A percentile compares a stretch with the other conserved stretches of the same genome.
These are phyloP conservation scores for Nemania sp. DNA, from an alignment of 2,329 filamentous ascomycete species.

Conservation along the genomic window DNA sequence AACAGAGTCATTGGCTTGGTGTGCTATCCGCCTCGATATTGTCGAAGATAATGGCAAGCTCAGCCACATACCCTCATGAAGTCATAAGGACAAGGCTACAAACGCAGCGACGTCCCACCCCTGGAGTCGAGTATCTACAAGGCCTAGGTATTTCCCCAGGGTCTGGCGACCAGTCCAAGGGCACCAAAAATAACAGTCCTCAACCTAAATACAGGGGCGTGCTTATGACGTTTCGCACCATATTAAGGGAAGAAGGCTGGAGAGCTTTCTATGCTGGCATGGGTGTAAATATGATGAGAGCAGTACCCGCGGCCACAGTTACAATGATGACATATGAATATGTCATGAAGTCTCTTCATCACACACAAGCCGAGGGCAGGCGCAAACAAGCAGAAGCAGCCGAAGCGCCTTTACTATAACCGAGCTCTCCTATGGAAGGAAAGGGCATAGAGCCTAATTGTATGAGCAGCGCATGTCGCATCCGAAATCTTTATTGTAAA, in stretches of 20 bases:
- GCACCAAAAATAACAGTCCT: constrained; percentile 21
- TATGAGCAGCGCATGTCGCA: constrained; percentile 13
- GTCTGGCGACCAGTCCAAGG: constrained; percentile 50
- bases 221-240: constrained; percentile 78
- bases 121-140: constrained; percentile 56
- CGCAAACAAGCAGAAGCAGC: constrained; percentile 33
- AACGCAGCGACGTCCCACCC: constrained; percentile 79
- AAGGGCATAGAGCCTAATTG: neutral
- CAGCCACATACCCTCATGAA: constrained; percentile 95
- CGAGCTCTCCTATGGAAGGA: constrained; percentile 13
- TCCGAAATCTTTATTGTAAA: constrained; percentile 20
- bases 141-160: constrained; percentile 52
- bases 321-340: constrained; percentile 98
- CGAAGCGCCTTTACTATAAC: constrained; percentile 34
- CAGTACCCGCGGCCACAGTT: constrained; percentile 91
- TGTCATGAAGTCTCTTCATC: constrained; percentile 58
- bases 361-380: constrained; percentile 45
- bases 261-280: constrained; percentile 95
- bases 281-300: constrained; percentile 96
- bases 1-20: constrained; percentile 75
- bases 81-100: constrained; percentile 92
- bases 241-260: constrained; percentile 91
- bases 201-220: constrained; percentile 72
- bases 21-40: constrained; percentile 87
- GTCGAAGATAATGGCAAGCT: constrained; percentile 92